phyloP scores from a whole-genome alignment of 768 basidiomycete species.

The Cystofilobasidium capitatum region DNA sequence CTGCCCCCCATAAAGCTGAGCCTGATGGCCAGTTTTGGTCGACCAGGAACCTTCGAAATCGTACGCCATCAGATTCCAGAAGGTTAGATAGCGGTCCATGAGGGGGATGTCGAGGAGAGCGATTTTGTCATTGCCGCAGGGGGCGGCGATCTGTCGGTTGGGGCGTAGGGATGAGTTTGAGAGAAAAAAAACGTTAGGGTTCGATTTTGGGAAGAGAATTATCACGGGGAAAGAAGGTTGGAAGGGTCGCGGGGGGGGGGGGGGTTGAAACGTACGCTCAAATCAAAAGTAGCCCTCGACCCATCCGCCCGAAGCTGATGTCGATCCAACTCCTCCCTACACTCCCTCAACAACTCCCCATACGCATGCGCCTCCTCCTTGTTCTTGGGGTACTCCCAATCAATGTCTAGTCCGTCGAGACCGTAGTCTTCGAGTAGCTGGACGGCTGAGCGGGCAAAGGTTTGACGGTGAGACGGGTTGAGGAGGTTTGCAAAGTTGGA shows the following conservation, averaged over 20 bases:
- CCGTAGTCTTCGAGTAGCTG: conserved; percentile 81
- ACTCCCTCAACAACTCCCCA: conserved; percentile 64
- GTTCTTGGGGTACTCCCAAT: conserved; percentile 82
- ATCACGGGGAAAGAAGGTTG: conserved; percentile 45
- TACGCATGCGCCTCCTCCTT: conserved; percentile 72
- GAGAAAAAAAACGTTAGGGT: too few relatives aligned
- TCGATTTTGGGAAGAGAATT: conserved; percentile 29
- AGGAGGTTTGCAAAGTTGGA: conserved; percentile 73
- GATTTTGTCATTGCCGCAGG: conserved; percentile 82
- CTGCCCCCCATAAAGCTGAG: conserved; percentile 56
- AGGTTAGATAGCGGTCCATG: conserved; percentile 78
- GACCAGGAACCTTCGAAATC: conserved; percentile 68
- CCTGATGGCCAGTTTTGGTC: conserved; percentile 59
- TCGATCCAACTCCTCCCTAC: conserved; percentile 63
- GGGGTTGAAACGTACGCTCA: conserved; percentile 52
- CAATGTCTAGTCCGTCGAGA: conserved; percentile 80
- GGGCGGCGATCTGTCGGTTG: conserved; percentile 51
- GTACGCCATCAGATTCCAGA: conserved; percentile 89
- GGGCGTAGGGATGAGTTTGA: too few relatives aligned
- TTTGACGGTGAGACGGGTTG: conserved; percentile 51
- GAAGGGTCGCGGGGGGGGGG: conserved; percentile 34
- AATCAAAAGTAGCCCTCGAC: conserved; percentile 50
- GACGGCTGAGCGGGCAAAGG: conserved; percentile 73
- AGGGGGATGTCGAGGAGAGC: conserved; percentile 63
- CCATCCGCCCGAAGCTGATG: conserved; percentile 61